These are phyloP conservation scores for Cafeteria roenbergensis DNA, from an alignment of 108 stramenopile genomes.

Conservation along the genomic window DNA sequence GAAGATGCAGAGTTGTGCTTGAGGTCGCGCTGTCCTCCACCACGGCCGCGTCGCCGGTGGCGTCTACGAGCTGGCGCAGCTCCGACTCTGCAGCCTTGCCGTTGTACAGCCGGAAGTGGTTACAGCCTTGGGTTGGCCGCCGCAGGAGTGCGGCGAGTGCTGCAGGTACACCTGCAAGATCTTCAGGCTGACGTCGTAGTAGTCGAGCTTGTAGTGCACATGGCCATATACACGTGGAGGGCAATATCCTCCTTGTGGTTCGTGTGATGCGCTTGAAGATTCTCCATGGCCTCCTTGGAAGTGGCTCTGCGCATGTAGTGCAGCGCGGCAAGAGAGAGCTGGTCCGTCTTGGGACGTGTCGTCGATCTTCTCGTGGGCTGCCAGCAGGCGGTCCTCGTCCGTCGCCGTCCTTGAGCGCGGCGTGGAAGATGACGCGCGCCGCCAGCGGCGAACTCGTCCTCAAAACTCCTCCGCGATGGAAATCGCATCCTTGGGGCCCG, in stretches of 20 bases:
- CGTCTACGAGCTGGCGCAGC: conserved; percentile 48
- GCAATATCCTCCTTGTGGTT: conserved; percentile 60
- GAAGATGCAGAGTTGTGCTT: conserved; percentile 68
- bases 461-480: too few species aligned
- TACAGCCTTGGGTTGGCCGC: conserved; percentile 69
- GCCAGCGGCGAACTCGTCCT: conserved; percentile 31
- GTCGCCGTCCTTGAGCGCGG: conserved; percentile 44
- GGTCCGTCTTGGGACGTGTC: conserved; percentile 60
- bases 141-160: conserved; percentile 48
- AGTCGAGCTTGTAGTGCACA: conserved; percentile 68
- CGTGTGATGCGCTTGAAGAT: too few species aligned
- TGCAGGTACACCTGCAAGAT: conserved; percentile 61
- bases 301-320: conserved; percentile 57
- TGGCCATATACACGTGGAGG: conserved; percentile 67
- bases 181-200: conserved; percentile 64
- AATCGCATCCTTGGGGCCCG: too few species aligned
- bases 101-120: conserved; percentile 63
- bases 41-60: not conserved
- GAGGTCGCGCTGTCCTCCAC: conserved; percentile 49
- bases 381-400: conserved; percentile 61
- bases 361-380: conserved; percentile 52
- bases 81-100: conserved; percentile 64
- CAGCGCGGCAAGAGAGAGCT: conserved; percentile 61
- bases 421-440: conserved; percentile 58
- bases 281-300: too few species aligned